Conservation (phyloP, 768 basidiomycete genomes). For the Leccinum aurantiacum region DNA sequence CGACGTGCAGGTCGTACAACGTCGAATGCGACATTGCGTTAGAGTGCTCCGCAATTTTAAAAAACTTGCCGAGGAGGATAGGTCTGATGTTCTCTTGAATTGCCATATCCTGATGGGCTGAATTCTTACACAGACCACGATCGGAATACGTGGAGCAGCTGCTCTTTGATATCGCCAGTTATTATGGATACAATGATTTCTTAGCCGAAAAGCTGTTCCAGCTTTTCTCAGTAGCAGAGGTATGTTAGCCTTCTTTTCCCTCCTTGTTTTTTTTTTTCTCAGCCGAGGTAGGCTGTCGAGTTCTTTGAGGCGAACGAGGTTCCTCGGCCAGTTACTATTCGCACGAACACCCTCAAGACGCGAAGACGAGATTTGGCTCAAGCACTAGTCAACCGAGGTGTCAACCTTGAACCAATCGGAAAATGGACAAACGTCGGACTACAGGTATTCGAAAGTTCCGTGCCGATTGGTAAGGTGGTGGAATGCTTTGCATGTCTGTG, state of each 20-base stretch:
- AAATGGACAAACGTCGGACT: conserved; percentile 99
- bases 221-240: conserved; percentile 91
- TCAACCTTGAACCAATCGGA: conserved; percentile 96
- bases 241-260: conserved; percentile 33
- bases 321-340: conserved; percentile 94
- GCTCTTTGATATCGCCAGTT: conserved; percentile 84
- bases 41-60: conserved; percentile 73
- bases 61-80: conserved; percentile 60
- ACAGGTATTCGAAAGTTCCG: conserved; percentile 96
- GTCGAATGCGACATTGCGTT: conserved; percentile 76
- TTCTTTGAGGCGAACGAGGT: conserved; percentile 99
- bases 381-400: conserved; percentile 90
- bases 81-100: conserved; percentile 37
- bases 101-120: conserved; percentile 5
- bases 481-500: not conserved
- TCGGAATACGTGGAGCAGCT: conserved; percentile 90
- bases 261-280: conserved; percentile 4
- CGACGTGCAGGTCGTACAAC: conserved; percentile 73
- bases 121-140: conserved; percentile 56
- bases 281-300: conserved; percentile 73
- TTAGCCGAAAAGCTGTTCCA: conserved; percentile 92
- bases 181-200: conserved; percentile 98
- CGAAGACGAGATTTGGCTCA: conserved; percentile 94
- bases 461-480: conserved; percentile 73
- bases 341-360: conserved; percentile 94